A percentile compares a stretch with the other conserved stretches of the same genome.
Evolutionary conservation across 345 rosid genomes (phyloP).

Genomic region (Citrus australasica): DNA sequence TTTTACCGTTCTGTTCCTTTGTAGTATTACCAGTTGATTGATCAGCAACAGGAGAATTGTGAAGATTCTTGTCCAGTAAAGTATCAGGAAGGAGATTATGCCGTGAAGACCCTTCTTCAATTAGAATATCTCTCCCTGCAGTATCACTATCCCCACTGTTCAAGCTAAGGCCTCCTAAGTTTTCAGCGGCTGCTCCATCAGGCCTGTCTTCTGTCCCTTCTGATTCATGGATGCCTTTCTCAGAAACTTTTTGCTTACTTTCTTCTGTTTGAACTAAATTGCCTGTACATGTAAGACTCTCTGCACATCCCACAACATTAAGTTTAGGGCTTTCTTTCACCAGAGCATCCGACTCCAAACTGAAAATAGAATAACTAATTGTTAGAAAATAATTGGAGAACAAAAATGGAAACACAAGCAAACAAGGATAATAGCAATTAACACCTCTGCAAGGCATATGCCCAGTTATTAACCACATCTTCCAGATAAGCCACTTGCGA

Average conservation of each 20-base stretch:
- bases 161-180: constrained; percentile 25
- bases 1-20: constrained; percentile 34
- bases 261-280: constrained; percentile 29
- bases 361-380: constrained; percentile 40
- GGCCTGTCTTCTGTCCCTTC: constrained; percentile 30
- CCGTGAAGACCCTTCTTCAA: constrained; percentile 23
- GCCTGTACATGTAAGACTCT: constrained; percentile 8
- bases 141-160: constrained; percentile 21
- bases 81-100: constrained; percentile 16
- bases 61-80: constrained; percentile 20
- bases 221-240: constrained; percentile 17
- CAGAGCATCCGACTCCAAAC: constrained; percentile 58
- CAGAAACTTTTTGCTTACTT: constrained; percentile 26
- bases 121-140: constrained; percentile 11
- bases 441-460: constrained; percentile 78
- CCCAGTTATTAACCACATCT: constrained; percentile 92
- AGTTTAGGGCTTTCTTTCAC: constrained; percentile 34
- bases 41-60: constrained; percentile 29
- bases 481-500: constrained; percentile 95
- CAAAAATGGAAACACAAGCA: constrained; percentile 13
- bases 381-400: constrained; percentile 24
- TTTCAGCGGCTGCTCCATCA: constrained; percentile 22
- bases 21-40: constrained; percentile 10
- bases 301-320: constrained; percentile 27
- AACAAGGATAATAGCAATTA: constrained; percentile 3